phyloP scores from a whole-genome alignment of 495 filamentous ascomycete species.

The Penicillium alfredii region DNA sequence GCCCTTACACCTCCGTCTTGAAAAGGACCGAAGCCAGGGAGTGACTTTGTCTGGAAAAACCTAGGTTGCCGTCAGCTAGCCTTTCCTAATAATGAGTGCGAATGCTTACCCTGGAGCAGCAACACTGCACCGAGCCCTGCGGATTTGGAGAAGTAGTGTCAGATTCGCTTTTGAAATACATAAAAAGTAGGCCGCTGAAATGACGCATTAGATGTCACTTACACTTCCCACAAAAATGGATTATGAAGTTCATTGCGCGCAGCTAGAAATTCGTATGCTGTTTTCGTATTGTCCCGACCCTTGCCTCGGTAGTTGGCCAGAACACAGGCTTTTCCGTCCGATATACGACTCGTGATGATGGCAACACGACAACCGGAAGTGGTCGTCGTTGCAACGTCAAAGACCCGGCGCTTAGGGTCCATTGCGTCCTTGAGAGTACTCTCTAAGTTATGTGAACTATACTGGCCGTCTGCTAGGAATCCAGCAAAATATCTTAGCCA shows the following conservation, averaged over 20 bases:
- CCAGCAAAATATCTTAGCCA: conserved; percentile 2
- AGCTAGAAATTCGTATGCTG: conserved; percentile 14
- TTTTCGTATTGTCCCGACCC: background rate
- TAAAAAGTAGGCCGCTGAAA: background rate
- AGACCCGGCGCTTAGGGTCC: conserved; percentile 7
- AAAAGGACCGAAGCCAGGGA: conserved; percentile 26
- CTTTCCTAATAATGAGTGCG: background rate
- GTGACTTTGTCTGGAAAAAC: conserved; percentile 24
- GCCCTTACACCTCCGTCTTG: conserved; percentile 33
- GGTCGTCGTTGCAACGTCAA: conserved; percentile 8
- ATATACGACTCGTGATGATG: conserved; percentile 14
- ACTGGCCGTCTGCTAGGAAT: conserved; percentile 9
- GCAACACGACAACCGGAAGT: conserved; percentile 8
- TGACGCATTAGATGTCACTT: conserved; percentile 5
- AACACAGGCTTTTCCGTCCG: conserved; percentile 15
- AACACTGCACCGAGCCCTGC: conserved; percentile 14
- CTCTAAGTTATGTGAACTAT: conserved; percentile 6
- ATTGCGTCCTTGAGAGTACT: conserved; percentile 4
- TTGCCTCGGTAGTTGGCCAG: conserved; percentile 18
- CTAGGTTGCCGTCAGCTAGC: conserved; percentile 10
- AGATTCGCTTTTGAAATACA: background rate
- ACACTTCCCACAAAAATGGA: conserved; percentile 14
- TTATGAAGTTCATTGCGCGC: conserved; percentile 7
- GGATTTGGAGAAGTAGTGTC: background rate
- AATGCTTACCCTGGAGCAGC: conserved; percentile 18